A percentile compares a stretch with the other conserved stretches of the same genome.
Evolutionary conservation across 2,329 filamentous ascomycete species (phyloP).

Genomic region (Penicillium decumbens): DNA sequence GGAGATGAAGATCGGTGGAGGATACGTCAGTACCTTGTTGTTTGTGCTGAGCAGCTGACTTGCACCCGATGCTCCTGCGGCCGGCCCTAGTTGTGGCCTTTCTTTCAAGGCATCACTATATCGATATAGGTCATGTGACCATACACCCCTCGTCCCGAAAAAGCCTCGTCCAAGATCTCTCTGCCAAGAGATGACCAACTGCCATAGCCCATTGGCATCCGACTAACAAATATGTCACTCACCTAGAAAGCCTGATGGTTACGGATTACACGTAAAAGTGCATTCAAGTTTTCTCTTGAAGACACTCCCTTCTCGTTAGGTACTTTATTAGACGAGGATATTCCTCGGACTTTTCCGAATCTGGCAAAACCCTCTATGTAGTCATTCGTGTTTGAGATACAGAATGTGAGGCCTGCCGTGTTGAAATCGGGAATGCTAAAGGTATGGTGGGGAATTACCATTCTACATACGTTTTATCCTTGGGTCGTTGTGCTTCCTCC

Average conservation of each 20-base stretch:
- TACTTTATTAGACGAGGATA: constrained; percentile 4
- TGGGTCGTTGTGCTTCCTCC: constrained; percentile 12
- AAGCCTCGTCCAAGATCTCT: no score
- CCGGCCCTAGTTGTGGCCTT: constrained; percentile 12
- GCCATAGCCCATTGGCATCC: no score
- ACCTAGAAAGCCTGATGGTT: no score
- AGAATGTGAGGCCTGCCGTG: constrained; percentile 14
- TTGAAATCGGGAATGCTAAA: constrained; percentile 16
- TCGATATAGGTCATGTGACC: not conserved
- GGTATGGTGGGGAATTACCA: constrained; percentile 18
- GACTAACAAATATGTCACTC: no score
- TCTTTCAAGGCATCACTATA: constrained; percentile 11
- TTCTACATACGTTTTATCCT: constrained; percentile 13
- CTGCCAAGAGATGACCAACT: no score
- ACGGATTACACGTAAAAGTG: no score
- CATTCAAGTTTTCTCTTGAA: no score
- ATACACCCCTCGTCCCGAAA: no score
- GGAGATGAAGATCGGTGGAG: constrained; percentile 13
- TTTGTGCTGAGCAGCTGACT: constrained; percentile 20
- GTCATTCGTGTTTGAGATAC: constrained; percentile 22
- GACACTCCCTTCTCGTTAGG: no score
- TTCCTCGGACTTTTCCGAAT: constrained; percentile 16
- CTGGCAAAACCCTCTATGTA: constrained; percentile 19
- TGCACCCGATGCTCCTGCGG: constrained; percentile 13
- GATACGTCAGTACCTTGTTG: constrained; percentile 28